Base-by-base conservation (phyloP, 2,329 filamentous ascomycete genomes). In the Harringtonia lauricola region DNA sequence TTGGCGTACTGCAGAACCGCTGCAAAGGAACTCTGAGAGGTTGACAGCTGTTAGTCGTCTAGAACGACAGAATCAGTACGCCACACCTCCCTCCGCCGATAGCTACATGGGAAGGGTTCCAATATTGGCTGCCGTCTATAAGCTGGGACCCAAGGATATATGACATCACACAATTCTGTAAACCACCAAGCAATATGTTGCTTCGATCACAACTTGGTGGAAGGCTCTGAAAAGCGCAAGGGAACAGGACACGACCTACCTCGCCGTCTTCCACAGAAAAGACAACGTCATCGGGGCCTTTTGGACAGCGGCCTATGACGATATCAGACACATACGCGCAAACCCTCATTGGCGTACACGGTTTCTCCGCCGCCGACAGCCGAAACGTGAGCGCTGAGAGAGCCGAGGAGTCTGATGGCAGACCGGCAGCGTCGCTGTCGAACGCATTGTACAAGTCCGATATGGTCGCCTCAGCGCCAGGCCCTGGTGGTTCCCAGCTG, bases 301-400 rank as follows among this genome's bases (percentile, higher is more conserved):
- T 28, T 17, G 26, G 24, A 21, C 40, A 17, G 15, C 10, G 19
- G 15, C 44, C 44, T 21, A 46, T 28, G 44, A 46, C 36, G 39
- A 46, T 34, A 28, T 46, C 37, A 31, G 44, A 29, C 21, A 46
- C 37, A 24, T 46, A 41, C 13, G n/a, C 14, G 37, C 26, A 30
- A 19, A 17, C 26, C 14, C 3, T 26, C 7, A 26, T 26, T 17
- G 34, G 34, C 15, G 9, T 12, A 36, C 34, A 19, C 5, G 8
- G 8, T 8, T 13, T 36, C n/a, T 12, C 26, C 17, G 21, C 14
- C 39, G 19, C 39, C 33, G 26, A 10, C 26, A 46, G 34, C 18
- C 29, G 37, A 41, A 46, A 43, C 6, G 44, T 46, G 28, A 46
- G 30, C 14, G 44, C 36, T 9, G 44, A 39, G 24, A n/a, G 36